Percentiles rank a stretch among this genome's conserved stretches.
Evolutionary conservation across 257 asterid species (phyloP).

Genomic region (Eucommia ulmoides): DNA sequence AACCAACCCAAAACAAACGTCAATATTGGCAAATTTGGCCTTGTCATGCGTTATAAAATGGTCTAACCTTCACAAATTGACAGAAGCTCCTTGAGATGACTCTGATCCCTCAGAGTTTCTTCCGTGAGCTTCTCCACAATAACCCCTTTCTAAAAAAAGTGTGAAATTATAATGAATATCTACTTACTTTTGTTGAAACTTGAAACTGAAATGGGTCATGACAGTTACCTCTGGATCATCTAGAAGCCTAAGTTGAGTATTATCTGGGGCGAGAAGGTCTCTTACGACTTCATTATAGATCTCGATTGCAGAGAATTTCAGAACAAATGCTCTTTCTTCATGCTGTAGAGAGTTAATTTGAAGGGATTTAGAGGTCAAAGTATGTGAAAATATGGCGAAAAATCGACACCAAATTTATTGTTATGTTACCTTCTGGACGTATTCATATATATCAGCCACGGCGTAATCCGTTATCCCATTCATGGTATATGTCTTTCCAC

Average conservation of each 20-base stretch:
- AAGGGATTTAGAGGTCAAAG: no score
- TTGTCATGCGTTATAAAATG: neutral
- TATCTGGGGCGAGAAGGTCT: constrained; percentile 85
- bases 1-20: constrained; percentile 7
- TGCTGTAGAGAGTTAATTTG: constrained; percentile 62
- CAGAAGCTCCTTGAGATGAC: constrained; percentile 80
- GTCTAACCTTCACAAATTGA: constrained; percentile 77
- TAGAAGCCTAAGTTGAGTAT: constrained; percentile 68
- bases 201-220: constrained; percentile 4
- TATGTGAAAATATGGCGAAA: no score
- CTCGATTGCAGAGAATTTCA: constrained; percentile 95
- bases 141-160: constrained; percentile 57
- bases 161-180: constrained; percentile 13
- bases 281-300: constrained; percentile 94
- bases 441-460: constrained; percentile 54
- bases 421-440: constrained; percentile 27
- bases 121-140: constrained; percentile 87
- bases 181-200: constrained; percentile 5
- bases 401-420: neutral
- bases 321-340: constrained; percentile 82
- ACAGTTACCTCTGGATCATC: constrained; percentile 98
- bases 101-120: constrained; percentile 86
- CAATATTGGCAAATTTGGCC: constrained; percentile 1
- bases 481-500: constrained; percentile 99
- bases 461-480: constrained; percentile 92